Evolutionary conservation across 2,329 filamentous ascomycete genomes (phyloP).

Genomic region (Penicillium occitanis): DNA sequence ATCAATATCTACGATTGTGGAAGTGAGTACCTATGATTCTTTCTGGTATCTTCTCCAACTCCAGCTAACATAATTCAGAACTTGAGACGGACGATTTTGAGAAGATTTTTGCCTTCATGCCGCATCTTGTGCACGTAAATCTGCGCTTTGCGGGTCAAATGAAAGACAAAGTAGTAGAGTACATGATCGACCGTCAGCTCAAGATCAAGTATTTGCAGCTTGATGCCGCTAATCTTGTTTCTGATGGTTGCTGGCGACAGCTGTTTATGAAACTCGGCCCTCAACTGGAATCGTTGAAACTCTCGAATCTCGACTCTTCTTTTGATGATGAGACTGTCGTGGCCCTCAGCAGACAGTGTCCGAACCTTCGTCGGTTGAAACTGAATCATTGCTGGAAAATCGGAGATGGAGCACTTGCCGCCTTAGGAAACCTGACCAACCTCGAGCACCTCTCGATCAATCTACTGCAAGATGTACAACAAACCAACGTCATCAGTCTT

Average conservation of each 20-base stretch:
- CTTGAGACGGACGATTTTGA: constrained; percentile 75
- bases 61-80: constrained; percentile 44
- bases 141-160: constrained; percentile 86
- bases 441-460: constrained; percentile 76
- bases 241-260: constrained; percentile 70
- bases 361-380: constrained; percentile 72
- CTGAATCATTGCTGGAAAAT: constrained; percentile 76
- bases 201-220: constrained; percentile 72
- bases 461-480: constrained; percentile 57
- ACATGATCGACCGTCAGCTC: constrained; percentile 70
- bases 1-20: constrained; percentile 63
- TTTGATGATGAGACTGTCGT: constrained; percentile 70
- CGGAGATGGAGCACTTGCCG: constrained; percentile 62
- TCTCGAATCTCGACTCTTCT: constrained; percentile 81
- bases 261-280: constrained; percentile 67
- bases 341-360: constrained; percentile 63
- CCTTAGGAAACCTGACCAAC: constrained; percentile 61
- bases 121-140: constrained; percentile 68
- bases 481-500: constrained; percentile 60
- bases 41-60: background rate
- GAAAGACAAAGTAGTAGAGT: constrained; percentile 80
- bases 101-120: constrained; percentile 74
- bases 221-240: constrained; percentile 80
- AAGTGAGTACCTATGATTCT: constrained; percentile 39
- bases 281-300: constrained; percentile 66